A percentile compares a stretch with the other conserved stretches of the same genome.
phyloP scores from a whole-genome alignment of 148 eudicot species.

The Silene latifolia region DNA sequence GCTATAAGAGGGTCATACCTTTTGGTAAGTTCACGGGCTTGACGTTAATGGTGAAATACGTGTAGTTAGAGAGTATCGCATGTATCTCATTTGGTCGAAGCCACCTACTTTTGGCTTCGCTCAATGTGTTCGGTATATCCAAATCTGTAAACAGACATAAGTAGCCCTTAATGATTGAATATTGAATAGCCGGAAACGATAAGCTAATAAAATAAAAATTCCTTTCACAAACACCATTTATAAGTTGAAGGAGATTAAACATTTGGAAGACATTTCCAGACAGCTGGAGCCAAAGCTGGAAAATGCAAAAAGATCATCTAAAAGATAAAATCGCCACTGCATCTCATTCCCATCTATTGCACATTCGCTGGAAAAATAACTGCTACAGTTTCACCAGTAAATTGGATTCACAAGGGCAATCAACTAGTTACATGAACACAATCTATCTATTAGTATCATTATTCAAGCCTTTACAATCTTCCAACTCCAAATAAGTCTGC shows the following conservation, averaged over 20 bases:
- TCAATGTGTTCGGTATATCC: constrained; percentile 60
- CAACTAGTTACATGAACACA: neutral
- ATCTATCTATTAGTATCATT: neutral
- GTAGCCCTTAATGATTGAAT: neutral
- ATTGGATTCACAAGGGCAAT: neutral
- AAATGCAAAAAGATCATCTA: neutral
- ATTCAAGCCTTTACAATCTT: neutral
- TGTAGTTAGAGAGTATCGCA: constrained; percentile 75
- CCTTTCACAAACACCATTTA: neutral
- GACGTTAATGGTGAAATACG: constrained; percentile 53
- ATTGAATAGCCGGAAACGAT: neutral
- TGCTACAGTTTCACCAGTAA: neutral
- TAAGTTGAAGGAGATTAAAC: neutral
- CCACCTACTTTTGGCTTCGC: constrained; percentile 87
- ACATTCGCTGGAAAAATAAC: constrained; percentile 3
- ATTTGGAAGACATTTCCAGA: neutral
- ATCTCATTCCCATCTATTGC: neutral
- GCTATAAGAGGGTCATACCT: constrained; percentile 34
- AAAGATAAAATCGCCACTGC: neutral
- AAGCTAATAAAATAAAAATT: neutral
- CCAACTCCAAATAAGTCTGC: neutral
- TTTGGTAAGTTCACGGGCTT: constrained; percentile 82
- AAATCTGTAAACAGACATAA: constrained; percentile 50
- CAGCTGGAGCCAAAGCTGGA: neutral
- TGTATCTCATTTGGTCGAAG: constrained; percentile 92